These are phyloP conservation scores for Geotrichum phurueaensis DNA, from an alignment of 1,139 yeast species.

Conservation along the genomic window DNA sequence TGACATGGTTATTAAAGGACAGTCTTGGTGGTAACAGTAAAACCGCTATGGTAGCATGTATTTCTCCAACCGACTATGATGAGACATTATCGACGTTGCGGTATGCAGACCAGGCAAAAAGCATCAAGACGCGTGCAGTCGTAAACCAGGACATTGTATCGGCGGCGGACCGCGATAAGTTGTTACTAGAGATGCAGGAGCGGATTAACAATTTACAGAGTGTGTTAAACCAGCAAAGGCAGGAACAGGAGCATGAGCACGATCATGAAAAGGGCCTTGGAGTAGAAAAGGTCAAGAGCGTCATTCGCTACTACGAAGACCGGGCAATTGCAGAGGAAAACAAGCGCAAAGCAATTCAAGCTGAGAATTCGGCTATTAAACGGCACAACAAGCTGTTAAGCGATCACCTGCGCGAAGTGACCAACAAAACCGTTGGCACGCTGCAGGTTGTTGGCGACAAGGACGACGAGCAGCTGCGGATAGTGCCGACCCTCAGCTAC, in stretches of 20 bases:
- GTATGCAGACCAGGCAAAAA: conserved; percentile 70
- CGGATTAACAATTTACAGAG: conserved; percentile 38
- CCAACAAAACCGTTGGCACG: conserved; percentile 26
- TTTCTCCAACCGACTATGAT: conserved; percentile 69
- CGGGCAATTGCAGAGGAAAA: conserved; percentile 37
- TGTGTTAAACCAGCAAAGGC: conserved; percentile 27
- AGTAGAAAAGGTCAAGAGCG: conserved; percentile 33
- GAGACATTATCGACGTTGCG: conserved; percentile 68
- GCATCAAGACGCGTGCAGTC: conserved; percentile 56
- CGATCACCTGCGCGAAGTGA: conserved; percentile 34
- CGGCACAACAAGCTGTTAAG: conserved; percentile 33
- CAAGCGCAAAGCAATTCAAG: conserved; percentile 34
- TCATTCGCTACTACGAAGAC: conserved; percentile 42
- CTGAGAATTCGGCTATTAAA: conserved; percentile 31
- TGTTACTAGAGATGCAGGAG: conserved; percentile 39
- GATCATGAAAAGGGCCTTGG: conserved; percentile 26
- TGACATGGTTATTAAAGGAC: conserved; percentile 69
- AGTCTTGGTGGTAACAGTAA: conserved; percentile 69
- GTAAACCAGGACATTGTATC: conserved; percentile 43
- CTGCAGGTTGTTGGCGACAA: conserved; percentile 9
- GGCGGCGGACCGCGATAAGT: conserved; percentile 36
- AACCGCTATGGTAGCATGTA: conserved; percentile 70
- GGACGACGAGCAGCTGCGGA: not conserved
- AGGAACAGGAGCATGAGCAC: conserved; percentile 26
- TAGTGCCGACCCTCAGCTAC: conserved; percentile 8